Percentiles rank a stretch among this genome's conserved stretches.
Conservation (phyloP, 1,284 basidiomycete genomes). For the Veloboletus limbatus region DNA sequence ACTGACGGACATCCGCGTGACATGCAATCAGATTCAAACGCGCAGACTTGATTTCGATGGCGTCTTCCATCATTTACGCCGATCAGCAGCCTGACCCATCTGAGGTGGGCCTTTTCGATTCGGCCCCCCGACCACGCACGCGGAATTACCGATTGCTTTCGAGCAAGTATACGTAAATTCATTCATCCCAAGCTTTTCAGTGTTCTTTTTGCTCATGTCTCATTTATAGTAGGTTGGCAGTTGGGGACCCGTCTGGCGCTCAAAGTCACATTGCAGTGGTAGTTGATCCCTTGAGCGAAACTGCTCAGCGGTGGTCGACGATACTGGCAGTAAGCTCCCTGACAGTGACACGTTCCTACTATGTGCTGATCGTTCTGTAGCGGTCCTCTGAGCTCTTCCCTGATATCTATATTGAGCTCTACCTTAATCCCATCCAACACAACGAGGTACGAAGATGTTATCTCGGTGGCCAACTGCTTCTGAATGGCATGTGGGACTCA, state of each 20-base stretch:
- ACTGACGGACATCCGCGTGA: slow-evolving; percentile 5
- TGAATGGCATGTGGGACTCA: slow-evolving; percentile 30
- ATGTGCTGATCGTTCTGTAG: slow-evolving; percentile 12
- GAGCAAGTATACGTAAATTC: slow-evolving; percentile 62
- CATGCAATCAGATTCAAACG: slow-evolving; percentile 43
- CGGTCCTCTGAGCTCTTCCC: slow-evolving; percentile 45
- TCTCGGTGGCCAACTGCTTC: neutral
- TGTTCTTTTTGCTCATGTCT: slow-evolving; percentile 1
- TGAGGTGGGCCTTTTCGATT: slow-evolving; percentile 69
- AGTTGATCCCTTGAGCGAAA: slow-evolving; percentile 83
- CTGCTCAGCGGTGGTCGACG: slow-evolving; percentile 82
- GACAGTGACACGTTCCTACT: neutral
- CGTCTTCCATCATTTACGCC: slow-evolving; percentile 69
- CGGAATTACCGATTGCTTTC: slow-evolving; percentile 59
- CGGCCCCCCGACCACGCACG: slow-evolving; percentile 52
- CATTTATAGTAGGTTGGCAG: slow-evolving; percentile 55
- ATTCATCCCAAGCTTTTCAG: neutral
- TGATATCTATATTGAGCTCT: slow-evolving; percentile 66
- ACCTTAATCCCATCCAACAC: slow-evolving; percentile 69
- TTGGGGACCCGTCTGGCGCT: slow-evolving; percentile 68
- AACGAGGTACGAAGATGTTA: slow-evolving; percentile 52
- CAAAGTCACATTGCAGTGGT: slow-evolving; percentile 73
- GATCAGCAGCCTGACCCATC: slow-evolving; percentile 69
- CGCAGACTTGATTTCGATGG: slow-evolving; percentile 59
- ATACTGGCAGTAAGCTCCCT: slow-evolving; percentile 58